Conservation (phyloP, 2,329 filamentous ascomycete genomes). For the Xylariaceae sp. region DNA sequence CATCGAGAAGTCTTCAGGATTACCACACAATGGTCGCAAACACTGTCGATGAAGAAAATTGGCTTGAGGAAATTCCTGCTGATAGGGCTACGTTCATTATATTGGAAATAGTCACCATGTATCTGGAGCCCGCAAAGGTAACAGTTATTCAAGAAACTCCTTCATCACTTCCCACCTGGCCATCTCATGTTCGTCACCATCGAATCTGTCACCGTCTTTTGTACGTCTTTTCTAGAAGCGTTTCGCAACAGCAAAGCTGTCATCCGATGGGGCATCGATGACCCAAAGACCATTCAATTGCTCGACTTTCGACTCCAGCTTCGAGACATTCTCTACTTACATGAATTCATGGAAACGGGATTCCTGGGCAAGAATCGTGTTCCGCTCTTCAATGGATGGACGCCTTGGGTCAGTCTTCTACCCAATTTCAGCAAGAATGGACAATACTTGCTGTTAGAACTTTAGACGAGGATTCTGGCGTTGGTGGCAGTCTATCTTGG, state of each 20-base stretch:
- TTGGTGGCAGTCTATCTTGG: too few relatives aligned
- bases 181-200: background rate
- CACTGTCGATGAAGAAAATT: background rate
- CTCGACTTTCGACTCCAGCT: background rate
- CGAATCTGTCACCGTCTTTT: background rate
- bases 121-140: background rate
- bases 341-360: constrained; percentile 1
- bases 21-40: background rate
- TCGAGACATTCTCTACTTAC: background rate
- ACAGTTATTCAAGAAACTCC: background rate
- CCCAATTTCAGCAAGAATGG: background rate
- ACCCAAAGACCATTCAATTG: background rate
- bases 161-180: background rate
- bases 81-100: background rate
- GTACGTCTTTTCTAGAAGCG: background rate
- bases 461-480: too few relatives aligned
- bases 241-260: background rate
- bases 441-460: background rate
- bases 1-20: background rate
- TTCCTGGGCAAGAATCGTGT: background rate
- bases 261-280: background rate
- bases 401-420: background rate
- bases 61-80: background rate
- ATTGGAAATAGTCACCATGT: background rate
- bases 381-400: background rate